A percentile compares a stretch with the other conserved stretches of the same genome.
Conservation (phyloP, 192 early-diverging fungal genomes). For the Podochytrium sp. region DNA sequence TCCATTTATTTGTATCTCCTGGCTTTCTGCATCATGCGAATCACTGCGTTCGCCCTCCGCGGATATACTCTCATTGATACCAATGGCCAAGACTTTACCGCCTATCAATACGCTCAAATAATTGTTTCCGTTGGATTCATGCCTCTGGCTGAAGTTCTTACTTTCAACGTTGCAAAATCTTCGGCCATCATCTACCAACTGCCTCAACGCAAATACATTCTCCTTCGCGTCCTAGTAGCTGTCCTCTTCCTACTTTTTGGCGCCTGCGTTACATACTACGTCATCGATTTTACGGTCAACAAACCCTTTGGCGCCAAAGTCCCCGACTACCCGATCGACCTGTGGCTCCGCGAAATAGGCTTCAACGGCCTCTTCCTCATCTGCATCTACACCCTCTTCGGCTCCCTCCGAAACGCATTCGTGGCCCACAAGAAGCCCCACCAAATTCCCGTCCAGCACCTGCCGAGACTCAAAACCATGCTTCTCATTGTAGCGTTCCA, state of each 20-base stretch:
- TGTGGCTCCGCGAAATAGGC: constrained; percentile 11
- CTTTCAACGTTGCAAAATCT: no score
- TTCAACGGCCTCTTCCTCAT: constrained; percentile 19
- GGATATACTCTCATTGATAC: not conserved
- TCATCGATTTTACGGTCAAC: constrained; percentile 22
- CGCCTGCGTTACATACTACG: not conserved
- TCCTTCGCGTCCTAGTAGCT: not conserved
- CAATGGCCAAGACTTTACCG: not conserved
- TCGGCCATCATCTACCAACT: constrained; percentile 16
- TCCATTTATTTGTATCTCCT: not conserved
- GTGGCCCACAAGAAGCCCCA: no score
- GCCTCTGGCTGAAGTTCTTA: constrained; percentile 1
- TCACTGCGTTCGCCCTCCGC: not conserved
- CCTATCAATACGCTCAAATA: constrained; percentile 5
- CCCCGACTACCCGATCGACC: not conserved
- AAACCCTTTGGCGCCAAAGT: constrained; percentile 12
- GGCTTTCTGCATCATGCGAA: not conserved
- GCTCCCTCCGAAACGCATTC: not conserved
- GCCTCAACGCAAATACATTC: not conserved
- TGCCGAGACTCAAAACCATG: no score
- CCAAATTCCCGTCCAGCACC: no score
- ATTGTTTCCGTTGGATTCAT: constrained; percentile 5
- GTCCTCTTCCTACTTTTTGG: not conserved
- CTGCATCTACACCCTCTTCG: constrained; percentile 15
- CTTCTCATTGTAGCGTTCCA: constrained; percentile 5